These are phyloP conservation scores for Drosera capensis DNA, from an alignment of 148 eudicot genomes.

Conservation along the genomic window DNA sequence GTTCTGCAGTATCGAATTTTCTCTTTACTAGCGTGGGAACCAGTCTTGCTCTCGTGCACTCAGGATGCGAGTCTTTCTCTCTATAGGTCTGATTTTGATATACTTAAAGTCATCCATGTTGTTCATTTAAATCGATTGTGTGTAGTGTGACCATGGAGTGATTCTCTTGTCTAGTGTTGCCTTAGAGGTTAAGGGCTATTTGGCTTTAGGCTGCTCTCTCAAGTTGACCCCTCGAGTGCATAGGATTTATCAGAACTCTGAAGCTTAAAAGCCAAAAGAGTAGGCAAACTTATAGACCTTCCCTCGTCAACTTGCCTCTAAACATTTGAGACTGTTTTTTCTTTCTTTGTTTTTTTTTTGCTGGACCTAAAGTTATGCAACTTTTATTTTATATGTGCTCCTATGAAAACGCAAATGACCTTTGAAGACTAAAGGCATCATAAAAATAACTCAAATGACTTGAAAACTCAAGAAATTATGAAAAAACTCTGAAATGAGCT, in stretches of 20 bases:
- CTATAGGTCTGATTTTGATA: constrained; percentile 52
- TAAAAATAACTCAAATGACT: no score
- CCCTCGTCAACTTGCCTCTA: not conserved
- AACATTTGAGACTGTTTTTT: no score
- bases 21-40: constrained; percentile 80
- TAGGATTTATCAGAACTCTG: constrained; percentile 87
- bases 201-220: constrained; percentile 83
- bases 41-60: constrained; percentile 71
- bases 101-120: not conserved
- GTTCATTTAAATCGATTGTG: not conserved
- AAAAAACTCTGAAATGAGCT: no score
- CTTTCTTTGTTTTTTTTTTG: no score
- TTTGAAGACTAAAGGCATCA: no score
- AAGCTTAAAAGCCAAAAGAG: constrained; percentile 96
- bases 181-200: constrained; percentile 69
- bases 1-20: constrained; percentile 74
- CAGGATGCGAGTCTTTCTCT: constrained; percentile 81
- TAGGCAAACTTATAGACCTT: constrained; percentile 7
- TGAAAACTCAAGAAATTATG: no score
- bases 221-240: constrained; percentile 76
- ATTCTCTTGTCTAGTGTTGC: constrained; percentile 53
- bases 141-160: not conserved
- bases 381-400: no score
- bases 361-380: no score
- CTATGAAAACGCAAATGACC: no score